Evolutionary conservation across 768 basidiomycete genomes (phyloP), one percentile per base, ranked within the genome.

Genomic region (Hericium erinaceus): DNA sequence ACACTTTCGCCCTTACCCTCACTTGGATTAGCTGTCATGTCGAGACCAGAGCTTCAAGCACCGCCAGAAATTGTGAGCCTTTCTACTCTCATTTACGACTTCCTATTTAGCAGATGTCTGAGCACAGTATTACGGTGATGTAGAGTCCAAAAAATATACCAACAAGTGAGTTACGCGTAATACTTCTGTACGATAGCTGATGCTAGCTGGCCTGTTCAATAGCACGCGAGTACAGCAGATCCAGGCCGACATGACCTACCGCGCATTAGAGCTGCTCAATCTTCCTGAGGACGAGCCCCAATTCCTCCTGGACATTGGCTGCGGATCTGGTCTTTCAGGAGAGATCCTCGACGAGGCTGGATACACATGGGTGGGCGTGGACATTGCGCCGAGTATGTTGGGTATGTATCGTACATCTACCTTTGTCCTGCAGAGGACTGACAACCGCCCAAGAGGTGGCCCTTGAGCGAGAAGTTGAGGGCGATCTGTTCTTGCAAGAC

Each of bases 161-260:
- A 82, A 83, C 76, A 98, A 95, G 94, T 95, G 66, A 51, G 58
- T 57, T 46, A 20, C 15, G 11, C 24, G 2, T 33, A 33, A 33
- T 8, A 33, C 9, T 24, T 15, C 57, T 3, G 40, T 16, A 37
- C 18, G 22, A 26, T 12, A 48, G 16, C 22, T 37, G 26, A 39
- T 48, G 22, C 57, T 57, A 53, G 49, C 51, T 48, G 41, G 16
- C 20, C 44, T 22, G 16, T 28, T 8, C 49, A 61, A 20, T 64
- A 97, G 94, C 74, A 85, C 95, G 33, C 93, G 97, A 55, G 92
- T 95, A 66, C 95, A 98, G 70, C 86, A 88, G 69, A 94, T 99
- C 60, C 97, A 99, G 68, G 88, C 93, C 10, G 87, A 95, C 61
- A 98, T 99, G 97, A 97, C 97, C 15, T 90, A 94, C 64, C 82